These are phyloP conservation scores for Strobilomyces echinocephalus DNA, from an alignment of 768 basidiomycete species.

Conservation along the genomic window DNA sequence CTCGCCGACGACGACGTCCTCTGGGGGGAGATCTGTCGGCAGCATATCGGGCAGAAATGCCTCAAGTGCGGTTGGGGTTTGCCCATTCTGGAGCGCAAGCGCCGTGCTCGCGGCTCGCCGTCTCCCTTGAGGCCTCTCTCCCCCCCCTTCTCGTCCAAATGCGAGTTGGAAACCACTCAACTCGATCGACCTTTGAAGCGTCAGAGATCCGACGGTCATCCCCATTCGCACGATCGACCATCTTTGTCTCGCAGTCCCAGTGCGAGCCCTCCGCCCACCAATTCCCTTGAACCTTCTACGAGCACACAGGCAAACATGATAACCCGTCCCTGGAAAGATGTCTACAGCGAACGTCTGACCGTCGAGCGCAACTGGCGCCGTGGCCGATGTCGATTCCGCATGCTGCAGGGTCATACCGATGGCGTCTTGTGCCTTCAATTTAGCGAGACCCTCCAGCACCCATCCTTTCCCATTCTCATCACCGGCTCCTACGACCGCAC, in stretches of 20 bases:
- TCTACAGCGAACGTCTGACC: conserved; percentile 95
- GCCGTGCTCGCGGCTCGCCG: conserved; percentile 39
- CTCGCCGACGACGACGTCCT: conserved; percentile 94
- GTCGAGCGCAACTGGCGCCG: conserved; percentile 97
- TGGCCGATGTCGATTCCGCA: conserved; percentile 80
- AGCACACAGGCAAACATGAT: conserved; percentile 31
- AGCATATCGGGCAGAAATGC: conserved; percentile 97
- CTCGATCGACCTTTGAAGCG: conserved; percentile 47
- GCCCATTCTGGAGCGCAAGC: conserved; percentile 79
- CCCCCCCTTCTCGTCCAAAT: conserved; percentile 33
- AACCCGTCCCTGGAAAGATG: conserved; percentile 96
- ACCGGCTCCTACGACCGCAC: conserved; percentile 97
- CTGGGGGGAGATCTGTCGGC: conserved; percentile 95
- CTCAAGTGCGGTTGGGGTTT: conserved; percentile 97
- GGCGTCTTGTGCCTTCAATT: conserved; percentile 98
- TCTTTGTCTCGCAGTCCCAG: conserved; percentile 10
- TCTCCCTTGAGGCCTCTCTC: conserved; percentile 34
- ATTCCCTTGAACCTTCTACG: conserved; percentile 31
- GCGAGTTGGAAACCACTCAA: conserved; percentile 33
- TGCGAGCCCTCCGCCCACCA: conserved; percentile 4
- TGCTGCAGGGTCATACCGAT: conserved; percentile 89
- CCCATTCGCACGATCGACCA: conserved; percentile 1
- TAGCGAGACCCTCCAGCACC: conserved; percentile 75
- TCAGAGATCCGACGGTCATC: conserved; percentile 28
- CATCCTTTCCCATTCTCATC: conserved; percentile 89